A percentile compares a stretch with the other conserved stretches of the same genome.
phyloP scores from a whole-genome alignment of 2,329 filamentous ascomycete genomes.

The Achaetomium macrosporum region DNA sequence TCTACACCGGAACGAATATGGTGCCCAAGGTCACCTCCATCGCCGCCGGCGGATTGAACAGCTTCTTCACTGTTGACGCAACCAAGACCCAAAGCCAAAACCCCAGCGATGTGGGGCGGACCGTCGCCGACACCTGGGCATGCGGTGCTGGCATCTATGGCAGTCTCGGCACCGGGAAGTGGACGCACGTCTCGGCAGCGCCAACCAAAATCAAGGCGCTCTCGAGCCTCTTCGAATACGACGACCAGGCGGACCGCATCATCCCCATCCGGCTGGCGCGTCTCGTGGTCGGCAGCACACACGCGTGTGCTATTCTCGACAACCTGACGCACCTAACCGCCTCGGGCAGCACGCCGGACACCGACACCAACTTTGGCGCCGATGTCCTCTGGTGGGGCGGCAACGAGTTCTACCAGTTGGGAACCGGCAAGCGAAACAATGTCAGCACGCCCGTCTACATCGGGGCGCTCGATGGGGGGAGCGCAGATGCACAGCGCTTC shows the following conservation, averaged over 20 bases:
- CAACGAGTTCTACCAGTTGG: slow-evolving; percentile 90
- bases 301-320: slow-evolving; percentile 75
- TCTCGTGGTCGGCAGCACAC: slow-evolving; percentile 71
- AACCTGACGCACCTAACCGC: slow-evolving; percentile 67
- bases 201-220: slow-evolving; percentile 78
- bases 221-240: slow-evolving; percentile 79
- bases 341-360: slow-evolving; percentile 39
- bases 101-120: slow-evolving; percentile 38
- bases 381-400: slow-evolving; percentile 93
- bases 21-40: slow-evolving; percentile 66
- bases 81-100: slow-evolving; percentile 45
- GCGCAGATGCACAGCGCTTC: slow-evolving; percentile 62
- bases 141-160: slow-evolving; percentile 84
- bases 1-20: slow-evolving; percentile 64
- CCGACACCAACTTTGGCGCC: slow-evolving; percentile 80
- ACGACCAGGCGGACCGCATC: slow-evolving; percentile 62
- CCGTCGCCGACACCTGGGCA: slow-evolving; percentile 72
- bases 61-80: slow-evolving; percentile 81
- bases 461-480: slow-evolving; percentile 60
- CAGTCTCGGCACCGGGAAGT: slow-evolving; percentile 75
- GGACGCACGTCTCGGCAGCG: slow-evolving; percentile 76
- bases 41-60: slow-evolving; percentile 79
- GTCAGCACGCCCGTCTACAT: slow-evolving; percentile 71
- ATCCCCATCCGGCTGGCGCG: slow-evolving; percentile 72
- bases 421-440: slow-evolving; percentile 84